These are phyloP conservation scores for Capillidium rhysosporum DNA, from an alignment of 371 early-diverging fungal species.

Conservation along the genomic window DNA sequence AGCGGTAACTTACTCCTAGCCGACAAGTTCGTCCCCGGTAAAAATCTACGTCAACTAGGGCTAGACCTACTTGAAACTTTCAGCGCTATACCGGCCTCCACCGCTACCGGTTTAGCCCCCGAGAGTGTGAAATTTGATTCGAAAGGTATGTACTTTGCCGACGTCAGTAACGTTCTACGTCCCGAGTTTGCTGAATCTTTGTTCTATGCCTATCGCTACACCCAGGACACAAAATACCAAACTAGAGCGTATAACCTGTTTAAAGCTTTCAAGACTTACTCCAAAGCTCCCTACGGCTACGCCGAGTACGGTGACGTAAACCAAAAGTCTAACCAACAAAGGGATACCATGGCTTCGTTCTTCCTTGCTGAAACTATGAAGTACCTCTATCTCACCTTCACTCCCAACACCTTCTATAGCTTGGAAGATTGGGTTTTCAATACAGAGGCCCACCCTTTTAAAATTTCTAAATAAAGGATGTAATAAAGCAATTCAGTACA, in stretches of 20 bases:
- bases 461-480: slow-evolving; percentile 9
- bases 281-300: not conserved
- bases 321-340: slow-evolving; percentile 19
- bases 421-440: slow-evolving; percentile 67
- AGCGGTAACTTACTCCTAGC: not conserved
- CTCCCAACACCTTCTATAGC: slow-evolving; percentile 8
- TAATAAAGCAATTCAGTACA: too few relatives aligned
- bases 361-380: slow-evolving; percentile 81
- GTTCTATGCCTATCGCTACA: slow-evolving; percentile 48
- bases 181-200: slow-evolving; percentile 54
- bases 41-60: not conserved
- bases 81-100: slow-evolving; percentile 15
- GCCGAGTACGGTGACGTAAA: not conserved
- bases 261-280: not conserved
- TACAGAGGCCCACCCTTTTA: slow-evolving; percentile 74
- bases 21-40: not conserved
- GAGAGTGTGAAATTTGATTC: slow-evolving; percentile 19
- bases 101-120: slow-evolving; percentile 28
- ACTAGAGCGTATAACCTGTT: slow-evolving; percentile 37
- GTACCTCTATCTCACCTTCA: slow-evolving; percentile 76
- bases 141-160: not conserved
- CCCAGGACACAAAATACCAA: slow-evolving; percentile 48
- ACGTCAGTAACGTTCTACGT: slow-evolving; percentile 4
- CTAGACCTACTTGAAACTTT: not conserved
- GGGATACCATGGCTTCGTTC: slow-evolving; percentile 29